These are phyloP conservation scores for Parvularia atlantis DNA, from an alignment of 78 protist genomes.

Conservation along the genomic window DNA sequence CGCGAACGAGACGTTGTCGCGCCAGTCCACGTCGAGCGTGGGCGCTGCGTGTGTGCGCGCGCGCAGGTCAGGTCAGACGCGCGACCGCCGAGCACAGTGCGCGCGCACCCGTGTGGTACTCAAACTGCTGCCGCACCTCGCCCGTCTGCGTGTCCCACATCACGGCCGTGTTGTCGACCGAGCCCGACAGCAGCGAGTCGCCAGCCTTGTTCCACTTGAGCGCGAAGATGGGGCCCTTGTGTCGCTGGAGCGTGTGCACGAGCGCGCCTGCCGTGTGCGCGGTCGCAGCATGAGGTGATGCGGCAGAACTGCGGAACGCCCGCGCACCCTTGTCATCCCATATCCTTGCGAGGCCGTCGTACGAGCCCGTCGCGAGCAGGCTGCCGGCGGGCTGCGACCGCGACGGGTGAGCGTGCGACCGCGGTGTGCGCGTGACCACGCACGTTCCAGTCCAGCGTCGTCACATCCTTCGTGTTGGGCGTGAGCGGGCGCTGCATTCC, in stretches of 20 bases:
- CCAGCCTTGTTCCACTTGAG: conserved; percentile 82
- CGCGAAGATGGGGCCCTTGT: conserved; percentile 80
- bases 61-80: too few species aligned
- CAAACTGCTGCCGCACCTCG: conserved; percentile 42
- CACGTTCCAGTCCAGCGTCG: conserved; percentile 82
- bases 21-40: conserved; percentile 89
- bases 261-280: conserved; percentile 51
- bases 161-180: conserved; percentile 75
- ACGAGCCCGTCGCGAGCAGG: conserved; percentile 85
- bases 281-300: not conserved
- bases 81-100: not conserved
- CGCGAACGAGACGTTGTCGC: conserved; percentile 30
- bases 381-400: too few species aligned
- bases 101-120: conserved; percentile 39
- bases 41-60: conserved; percentile 69
- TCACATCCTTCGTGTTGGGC: conserved; percentile 65
- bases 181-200: conserved; percentile 59
- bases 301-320: too few species aligned
- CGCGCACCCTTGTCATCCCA: conserved; percentile 41
- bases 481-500: not conserved
- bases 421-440: not conserved
- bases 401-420: not conserved
- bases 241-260: conserved; percentile 36
- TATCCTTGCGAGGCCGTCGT: conserved; percentile 82
- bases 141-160: conserved; percentile 82